Percentiles rank a stretch among this genome's conserved stretches.
These are phyloP conservation scores for Pythium myriotylum DNA, from an alignment of 352 stramenopile species.

Conservation along the genomic window DNA sequence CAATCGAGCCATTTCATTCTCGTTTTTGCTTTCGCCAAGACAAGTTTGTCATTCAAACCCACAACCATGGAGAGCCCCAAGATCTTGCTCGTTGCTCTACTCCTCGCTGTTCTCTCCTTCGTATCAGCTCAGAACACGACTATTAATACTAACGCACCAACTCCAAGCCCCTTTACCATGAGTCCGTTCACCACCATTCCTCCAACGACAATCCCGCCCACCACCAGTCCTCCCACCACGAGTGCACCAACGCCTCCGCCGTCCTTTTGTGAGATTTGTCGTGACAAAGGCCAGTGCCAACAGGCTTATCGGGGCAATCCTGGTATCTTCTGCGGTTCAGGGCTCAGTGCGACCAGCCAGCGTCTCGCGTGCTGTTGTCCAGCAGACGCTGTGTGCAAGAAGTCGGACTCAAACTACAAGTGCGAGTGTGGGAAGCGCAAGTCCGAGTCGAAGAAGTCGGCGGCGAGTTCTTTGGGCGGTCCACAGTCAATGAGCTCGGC, in stretches of 20 bases:
- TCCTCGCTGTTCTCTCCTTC: neutral
- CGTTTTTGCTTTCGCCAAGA: too few species aligned
- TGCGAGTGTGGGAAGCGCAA: conserved; percentile 18
- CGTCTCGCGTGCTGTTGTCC: conserved; percentile 57
- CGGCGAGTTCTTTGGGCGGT: conserved; percentile 17
- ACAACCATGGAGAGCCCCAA: neutral
- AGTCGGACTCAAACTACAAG: conserved; percentile 33
- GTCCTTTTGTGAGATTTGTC: conserved; percentile 57
- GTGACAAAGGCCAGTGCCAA: conserved; percentile 49
- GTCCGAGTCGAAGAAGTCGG: conserved; percentile 5
- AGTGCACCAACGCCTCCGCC: too few species aligned
- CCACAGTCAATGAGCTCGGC: too few species aligned
- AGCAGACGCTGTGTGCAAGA: conserved; percentile 11
- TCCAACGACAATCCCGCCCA: too few species aligned
- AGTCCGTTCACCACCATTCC: too few species aligned
- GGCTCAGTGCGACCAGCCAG: conserved; percentile 41
- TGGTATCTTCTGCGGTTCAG: conserved; percentile 56
- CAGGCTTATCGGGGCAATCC: conserved; percentile 47
- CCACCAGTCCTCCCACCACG: too few species aligned
- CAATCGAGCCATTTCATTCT: too few species aligned
- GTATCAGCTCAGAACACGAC: neutral
- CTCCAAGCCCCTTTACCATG: too few species aligned
- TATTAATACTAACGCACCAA: too few species aligned
- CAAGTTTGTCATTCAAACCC: too few species aligned
- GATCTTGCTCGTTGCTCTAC: neutral